Percentiles rank a stretch among this genome's conserved stretches.
These are phyloP conservation scores for Aspergillus baeticus DNA, from an alignment of 495 filamentous ascomycete genomes.

Conservation along the genomic window DNA sequence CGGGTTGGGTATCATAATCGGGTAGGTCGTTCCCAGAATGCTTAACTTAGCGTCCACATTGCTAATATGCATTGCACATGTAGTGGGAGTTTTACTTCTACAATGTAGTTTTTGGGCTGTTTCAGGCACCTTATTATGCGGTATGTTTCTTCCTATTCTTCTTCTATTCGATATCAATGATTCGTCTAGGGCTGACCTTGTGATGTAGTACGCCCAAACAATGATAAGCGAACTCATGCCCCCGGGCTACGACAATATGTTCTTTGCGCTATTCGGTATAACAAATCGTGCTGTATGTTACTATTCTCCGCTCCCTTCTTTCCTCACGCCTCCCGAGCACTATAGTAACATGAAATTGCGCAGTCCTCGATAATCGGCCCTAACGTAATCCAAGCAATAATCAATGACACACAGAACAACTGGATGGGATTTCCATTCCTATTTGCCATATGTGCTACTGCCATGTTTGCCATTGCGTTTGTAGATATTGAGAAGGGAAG, in stretches of 20 bases:
- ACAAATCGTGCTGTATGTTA: conserved; percentile 48
- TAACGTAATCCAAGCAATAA: conserved; percentile 50
- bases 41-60: too few relatives aligned
- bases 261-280: conserved; percentile 53
- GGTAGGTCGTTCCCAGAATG: conserved; percentile 19
- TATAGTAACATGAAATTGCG: not conserved
- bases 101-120: conserved; percentile 48
- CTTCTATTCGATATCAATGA: not conserved
- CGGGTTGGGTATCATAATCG: conserved; percentile 47
- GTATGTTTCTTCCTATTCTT: conserved; percentile 18
- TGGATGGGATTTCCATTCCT: conserved; percentile 55
- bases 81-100: conserved; percentile 54
- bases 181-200: not conserved
- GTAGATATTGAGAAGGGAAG: conserved; percentile 48
- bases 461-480: conserved; percentile 43
- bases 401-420: conserved; percentile 46
- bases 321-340: not conserved
- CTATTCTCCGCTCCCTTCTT: not conserved
- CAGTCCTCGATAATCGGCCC: conserved; percentile 52
- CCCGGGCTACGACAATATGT: conserved; percentile 52
- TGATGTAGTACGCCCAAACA: conserved; percentile 46
- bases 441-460: conserved; percentile 41
- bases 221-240: conserved; percentile 55
- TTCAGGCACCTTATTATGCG: conserved; percentile 52
- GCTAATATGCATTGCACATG: not conserved